Evolutionary conservation across 1,139 yeast genomes (phyloP), one percentile per base, ranked within the genome.

Genomic region (Yamadazyma aaseri): DNA sequence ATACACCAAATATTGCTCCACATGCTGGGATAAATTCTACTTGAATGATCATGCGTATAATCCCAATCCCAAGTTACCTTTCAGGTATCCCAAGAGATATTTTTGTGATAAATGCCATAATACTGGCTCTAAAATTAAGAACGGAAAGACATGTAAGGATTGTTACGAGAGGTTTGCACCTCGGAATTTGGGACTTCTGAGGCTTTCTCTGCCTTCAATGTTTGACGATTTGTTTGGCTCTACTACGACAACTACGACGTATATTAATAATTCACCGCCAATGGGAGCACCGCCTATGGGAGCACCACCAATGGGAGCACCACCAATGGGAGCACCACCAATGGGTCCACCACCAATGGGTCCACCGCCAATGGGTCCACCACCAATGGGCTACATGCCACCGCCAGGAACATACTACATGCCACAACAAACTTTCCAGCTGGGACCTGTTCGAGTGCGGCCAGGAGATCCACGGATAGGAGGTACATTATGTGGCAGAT

Each of bases 381-480:
- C 28, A 10, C 27, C 27, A 38, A 29, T 35, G 21, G 33, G 28
- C 17, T 4, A 26, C 12, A 24, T 24, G 27, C 27, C 38, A 12
- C n/a, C 13, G 12, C 12, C 25, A 9, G 25, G 25, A 9, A 6
- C n/a, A 22, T 22, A 22, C n/a, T 12, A 22, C 6, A 10, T 22
- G 13, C 25, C 25, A 10, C 25, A 7, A 8, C 25, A 22, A n/a
- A 22, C 25, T 11, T 8, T 8, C 13, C 6, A 22, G 6, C 25
- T 22, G 25, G 25, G 12, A 6, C 71, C 79, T 0, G 33, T 74
- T 8, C 61, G 76, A 20, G 84, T 85, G 1, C 58, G 52, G 8
- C 95, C 96, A 0, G 96, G 96, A 1, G 95, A 87, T 46, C 95
- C 95, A 0, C 56, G 90, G 16, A 62, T 86, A 9, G 96, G 96